Evolutionary conservation across 495 filamentous ascomycete genomes (phyloP).

Genomic region (Halenospora varia): DNA sequence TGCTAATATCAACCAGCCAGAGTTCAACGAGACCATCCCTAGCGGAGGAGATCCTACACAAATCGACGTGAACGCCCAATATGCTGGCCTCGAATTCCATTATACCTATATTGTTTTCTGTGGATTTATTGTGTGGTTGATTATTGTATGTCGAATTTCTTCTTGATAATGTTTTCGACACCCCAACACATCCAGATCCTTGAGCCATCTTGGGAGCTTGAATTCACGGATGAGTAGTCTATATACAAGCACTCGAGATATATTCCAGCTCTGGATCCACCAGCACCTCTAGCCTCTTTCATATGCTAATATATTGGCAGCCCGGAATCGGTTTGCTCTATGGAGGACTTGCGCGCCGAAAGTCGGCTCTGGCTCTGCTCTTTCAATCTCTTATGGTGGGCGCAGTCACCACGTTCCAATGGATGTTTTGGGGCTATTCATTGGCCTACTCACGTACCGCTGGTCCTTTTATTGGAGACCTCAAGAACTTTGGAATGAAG

Average conservation of each 20-base stretch:
- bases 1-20: constrained; percentile 8
- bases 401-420: constrained; percentile 70
- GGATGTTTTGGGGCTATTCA: constrained; percentile 99
- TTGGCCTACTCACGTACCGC: constrained; percentile 83
- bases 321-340: constrained; percentile 58
- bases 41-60: constrained; percentile 41
- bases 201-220: too few species aligned
- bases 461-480: constrained; percentile 77
- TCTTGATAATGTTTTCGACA: too few species aligned
- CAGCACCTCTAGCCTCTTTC: too few species aligned
- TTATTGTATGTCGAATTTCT: too few species aligned
- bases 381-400: constrained; percentile 51
- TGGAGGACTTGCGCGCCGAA: constrained; percentile 52
- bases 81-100: constrained; percentile 25
- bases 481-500: constrained; percentile 82
- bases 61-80: constrained; percentile 27
- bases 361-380: constrained; percentile 51
- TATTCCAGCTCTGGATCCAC: too few species aligned
- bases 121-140: constrained; percentile 50
- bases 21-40: constrained; percentile 35
- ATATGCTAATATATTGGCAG: too few species aligned
- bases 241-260: too few species aligned
- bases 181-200: too few species aligned
- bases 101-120: constrained; percentile 27
- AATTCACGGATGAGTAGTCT: too few species aligned